Evolutionary conservation across 2,329 filamentous ascomycete species (phyloP).

Genomic region (Biscogniauxia mediterranea): DNA sequence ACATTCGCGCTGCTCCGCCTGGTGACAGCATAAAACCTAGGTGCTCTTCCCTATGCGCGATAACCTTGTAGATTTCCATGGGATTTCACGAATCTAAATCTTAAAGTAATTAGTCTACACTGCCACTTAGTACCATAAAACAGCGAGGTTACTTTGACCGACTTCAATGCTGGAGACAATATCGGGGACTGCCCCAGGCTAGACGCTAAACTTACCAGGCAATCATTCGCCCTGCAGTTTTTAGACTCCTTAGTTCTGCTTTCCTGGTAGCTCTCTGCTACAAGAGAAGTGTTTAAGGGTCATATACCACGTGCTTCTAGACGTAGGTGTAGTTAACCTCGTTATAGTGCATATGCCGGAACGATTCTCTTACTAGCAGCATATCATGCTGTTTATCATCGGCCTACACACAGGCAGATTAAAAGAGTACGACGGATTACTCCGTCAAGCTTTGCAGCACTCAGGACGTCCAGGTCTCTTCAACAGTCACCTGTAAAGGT

Average conservation of each 20-base stretch:
- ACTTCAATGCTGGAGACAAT: conserved; percentile 38
- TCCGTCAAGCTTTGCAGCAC: conserved; percentile 35
- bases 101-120: neutral
- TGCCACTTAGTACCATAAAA: neutral
- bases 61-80: conserved; percentile 40
- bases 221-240: neutral
- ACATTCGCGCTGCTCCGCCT: conserved; percentile 53
- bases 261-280: neutral
- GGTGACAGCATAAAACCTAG: conserved; percentile 46
- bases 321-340: neutral
- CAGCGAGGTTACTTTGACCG: conserved; percentile 32
- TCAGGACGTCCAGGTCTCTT: conserved; percentile 30
- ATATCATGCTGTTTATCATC: conserved; percentile 50
- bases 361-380: conserved; percentile 41
- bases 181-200: conserved; percentile 35
- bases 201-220: neutral
- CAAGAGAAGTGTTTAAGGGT: neutral
- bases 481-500: conserved; percentile 16
- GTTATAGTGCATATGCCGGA: conserved; percentile 47
- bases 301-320: neutral
- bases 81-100: neutral
- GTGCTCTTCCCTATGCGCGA: conserved; percentile 52
- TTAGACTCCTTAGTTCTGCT: neutral
- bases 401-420: conserved; percentile 41
- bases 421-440: conserved; percentile 32